A percentile compares a stretch with the other conserved stretches of the same genome.
Evolutionary conservation across 176 grass and related monocot species (phyloP).

Genomic region (Pontederia crassipes): DNA sequence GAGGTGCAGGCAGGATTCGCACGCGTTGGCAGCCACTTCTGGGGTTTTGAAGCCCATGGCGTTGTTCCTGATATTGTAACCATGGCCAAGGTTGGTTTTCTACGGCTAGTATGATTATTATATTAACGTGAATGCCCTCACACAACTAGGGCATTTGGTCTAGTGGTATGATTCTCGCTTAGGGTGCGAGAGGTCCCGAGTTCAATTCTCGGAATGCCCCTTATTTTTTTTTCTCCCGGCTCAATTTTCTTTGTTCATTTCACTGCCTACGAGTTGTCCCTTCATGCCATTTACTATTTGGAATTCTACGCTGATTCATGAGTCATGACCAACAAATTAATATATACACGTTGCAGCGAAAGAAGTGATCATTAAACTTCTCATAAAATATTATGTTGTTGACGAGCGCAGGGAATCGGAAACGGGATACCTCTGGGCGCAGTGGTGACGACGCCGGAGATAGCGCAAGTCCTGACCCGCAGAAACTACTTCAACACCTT

Average conservation of each 20-base stretch:
- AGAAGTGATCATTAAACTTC: too few relatives aligned
- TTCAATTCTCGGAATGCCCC: conserved; percentile 4
- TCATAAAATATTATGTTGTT: too few relatives aligned
- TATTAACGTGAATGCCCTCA: neutral
- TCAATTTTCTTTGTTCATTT: too few relatives aligned
- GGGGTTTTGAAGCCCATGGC: conserved; percentile 83
- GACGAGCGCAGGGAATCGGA: conserved; percentile 56
- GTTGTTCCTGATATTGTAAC: conserved; percentile 90
- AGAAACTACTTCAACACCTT: conserved; percentile 94
- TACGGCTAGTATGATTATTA: neutral
- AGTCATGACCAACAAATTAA: too few relatives aligned
- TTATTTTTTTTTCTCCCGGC: neutral
- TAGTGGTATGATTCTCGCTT: conserved; percentile 99
- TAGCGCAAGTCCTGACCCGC: conserved; percentile 66
- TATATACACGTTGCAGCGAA: too few relatives aligned
- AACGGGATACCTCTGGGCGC: conserved; percentile 92
- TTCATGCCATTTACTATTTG: too few relatives aligned
- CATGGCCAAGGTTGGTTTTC: conserved; percentile 68
- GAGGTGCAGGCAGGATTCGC: conserved; percentile 91
- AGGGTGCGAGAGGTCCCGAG: conserved; percentile 78
- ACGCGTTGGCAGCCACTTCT: conserved; percentile 79
- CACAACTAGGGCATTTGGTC: conserved; percentile 58
- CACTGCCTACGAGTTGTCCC: too few relatives aligned
- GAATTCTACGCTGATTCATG: too few relatives aligned
- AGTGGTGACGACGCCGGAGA: conserved; percentile 80